Evolutionary conservation across 2,329 filamentous ascomycete genomes (phyloP).

Genomic region (Coleophoma eucalyptorum): DNA sequence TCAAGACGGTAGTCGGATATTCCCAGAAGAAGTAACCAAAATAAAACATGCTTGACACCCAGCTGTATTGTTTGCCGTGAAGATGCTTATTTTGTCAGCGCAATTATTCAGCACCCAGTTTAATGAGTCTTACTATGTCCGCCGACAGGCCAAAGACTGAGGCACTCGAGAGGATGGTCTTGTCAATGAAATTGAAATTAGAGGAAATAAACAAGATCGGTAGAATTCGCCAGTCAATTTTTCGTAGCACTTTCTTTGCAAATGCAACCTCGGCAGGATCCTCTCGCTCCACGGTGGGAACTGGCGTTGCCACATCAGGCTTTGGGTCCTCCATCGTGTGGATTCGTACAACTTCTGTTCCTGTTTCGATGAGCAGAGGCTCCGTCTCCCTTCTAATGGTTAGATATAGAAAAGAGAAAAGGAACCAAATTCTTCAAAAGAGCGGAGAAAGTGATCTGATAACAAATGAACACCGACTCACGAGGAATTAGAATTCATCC

Average conservation of each 20-base stretch:
- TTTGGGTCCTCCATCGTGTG: neutral
- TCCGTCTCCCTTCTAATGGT: neutral
- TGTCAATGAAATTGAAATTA: slow-evolving; percentile 47
- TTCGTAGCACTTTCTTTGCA: slow-evolving; percentile 39
- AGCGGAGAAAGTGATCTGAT: neutral
- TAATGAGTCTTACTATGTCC: slow-evolving; percentile 36
- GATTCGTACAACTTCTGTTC: neutral
- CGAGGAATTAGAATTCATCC: neutral
- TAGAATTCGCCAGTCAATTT: slow-evolving; percentile 52
- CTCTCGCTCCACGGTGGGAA: neutral
- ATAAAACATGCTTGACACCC: slow-evolving; percentile 42
- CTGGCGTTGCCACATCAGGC: neutral
- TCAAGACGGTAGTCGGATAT: slow-evolving; percentile 46
- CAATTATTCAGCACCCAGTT: too few species aligned
- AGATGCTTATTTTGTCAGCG: slow-evolving; percentile 24
- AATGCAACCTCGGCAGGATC: slow-evolving; percentile 7
- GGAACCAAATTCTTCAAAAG: neutral
- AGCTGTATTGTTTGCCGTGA: slow-evolving; percentile 40
- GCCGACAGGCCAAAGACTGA: slow-evolving; percentile 41
- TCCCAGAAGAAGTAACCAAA: slow-evolving; percentile 35
- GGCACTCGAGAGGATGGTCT: slow-evolving; percentile 31
- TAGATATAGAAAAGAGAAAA: neutral
- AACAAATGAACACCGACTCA: neutral
- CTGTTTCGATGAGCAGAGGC: neutral
- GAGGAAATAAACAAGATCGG: slow-evolving; percentile 54